Evolutionary conservation across 2,329 filamentous ascomycete species (phyloP).

Genomic region (Cytospora chrysosperma): DNA sequence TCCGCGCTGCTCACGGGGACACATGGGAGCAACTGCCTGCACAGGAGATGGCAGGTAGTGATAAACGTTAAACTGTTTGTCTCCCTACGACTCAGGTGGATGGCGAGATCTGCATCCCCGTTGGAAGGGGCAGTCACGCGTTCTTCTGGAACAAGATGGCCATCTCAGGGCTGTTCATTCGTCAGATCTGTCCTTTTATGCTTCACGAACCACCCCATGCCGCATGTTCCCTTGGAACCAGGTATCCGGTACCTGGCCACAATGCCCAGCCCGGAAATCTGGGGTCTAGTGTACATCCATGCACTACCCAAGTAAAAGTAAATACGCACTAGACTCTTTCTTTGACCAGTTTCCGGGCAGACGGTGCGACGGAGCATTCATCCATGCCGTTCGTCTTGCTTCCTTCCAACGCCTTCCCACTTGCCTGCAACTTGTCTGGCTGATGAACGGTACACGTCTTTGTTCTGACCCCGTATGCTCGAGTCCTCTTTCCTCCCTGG

Average conservation of each 20-base stretch:
- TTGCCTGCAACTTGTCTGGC: not conserved
- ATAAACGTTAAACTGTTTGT: too few species aligned
- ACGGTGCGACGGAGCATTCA: slow-evolving; percentile 13
- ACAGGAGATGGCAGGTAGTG: too few species aligned
- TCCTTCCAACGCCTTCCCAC: not conserved
- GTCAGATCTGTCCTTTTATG: not conserved
- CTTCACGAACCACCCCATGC: not conserved
- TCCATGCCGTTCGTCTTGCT: not conserved
- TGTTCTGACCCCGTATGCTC: not conserved
- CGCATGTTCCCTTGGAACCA: not conserved
- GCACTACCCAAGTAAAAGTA: not conserved
- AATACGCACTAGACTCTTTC: too few species aligned
- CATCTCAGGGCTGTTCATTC: not conserved
- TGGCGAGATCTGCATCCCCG: too few species aligned
- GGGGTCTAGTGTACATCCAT: slow-evolving; percentile 18
- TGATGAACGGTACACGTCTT: not conserved
- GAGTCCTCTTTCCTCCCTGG: not conserved
- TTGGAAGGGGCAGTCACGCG: too few species aligned
- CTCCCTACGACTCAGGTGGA: too few species aligned
- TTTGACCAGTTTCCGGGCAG: slow-evolving; percentile 21
- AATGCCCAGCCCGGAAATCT: slow-evolving; percentile 7
- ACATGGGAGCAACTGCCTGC: too few species aligned
- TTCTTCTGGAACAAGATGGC: too few species aligned
- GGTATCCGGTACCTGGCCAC: not conserved
- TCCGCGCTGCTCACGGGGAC: too few species aligned